Percentiles rank a stretch among this genome's conserved stretches.
Evolutionary conservation across 2,329 filamentous ascomycete genomes (phyloP).

Genomic region (Fusarium proliferatum): DNA sequence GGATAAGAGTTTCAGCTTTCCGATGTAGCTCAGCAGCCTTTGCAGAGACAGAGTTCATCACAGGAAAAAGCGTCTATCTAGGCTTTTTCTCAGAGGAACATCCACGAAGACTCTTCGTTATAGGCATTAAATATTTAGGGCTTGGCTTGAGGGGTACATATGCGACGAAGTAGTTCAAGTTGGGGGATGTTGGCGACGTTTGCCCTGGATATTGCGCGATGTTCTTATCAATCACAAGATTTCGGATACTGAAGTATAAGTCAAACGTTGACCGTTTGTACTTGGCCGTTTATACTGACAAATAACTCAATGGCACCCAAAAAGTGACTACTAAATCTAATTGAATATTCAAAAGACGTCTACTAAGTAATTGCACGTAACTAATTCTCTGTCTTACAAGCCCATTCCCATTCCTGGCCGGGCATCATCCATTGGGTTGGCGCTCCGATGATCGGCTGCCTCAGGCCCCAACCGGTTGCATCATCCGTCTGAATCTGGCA

Average conservation of each 20-base stretch:
- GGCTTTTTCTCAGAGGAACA: fast-evolving
- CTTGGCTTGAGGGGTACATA: background rate
- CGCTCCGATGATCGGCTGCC: constrained; percentile 44
- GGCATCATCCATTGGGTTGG: background rate
- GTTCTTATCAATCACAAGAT: constrained; percentile 22
- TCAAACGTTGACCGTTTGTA: background rate
- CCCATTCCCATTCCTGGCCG: background rate
- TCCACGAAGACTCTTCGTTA: fast-evolving
- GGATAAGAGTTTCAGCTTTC: background rate
- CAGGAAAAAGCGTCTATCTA: fast-evolving
- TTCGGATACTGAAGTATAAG: background rate
- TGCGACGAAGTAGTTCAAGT: background rate
- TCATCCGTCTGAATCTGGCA: constrained; percentile 40
- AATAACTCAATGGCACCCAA: background rate
- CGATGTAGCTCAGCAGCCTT: background rate
- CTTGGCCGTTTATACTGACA: background rate
- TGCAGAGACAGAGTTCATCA: background rate
- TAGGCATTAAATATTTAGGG: fast-evolving
- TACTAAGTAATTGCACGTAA: background rate
- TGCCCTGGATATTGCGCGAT: constrained; percentile 31
- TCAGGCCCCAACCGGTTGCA: constrained; percentile 46
- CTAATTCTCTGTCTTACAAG: background rate
- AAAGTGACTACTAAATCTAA: background rate
- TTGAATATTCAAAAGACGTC: background rate
- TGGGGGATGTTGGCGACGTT: constrained; percentile 25